phyloP scores from a whole-genome alignment of 192 early-diverging fungal species.

The Jimgerdemannia lactiflua region DNA sequence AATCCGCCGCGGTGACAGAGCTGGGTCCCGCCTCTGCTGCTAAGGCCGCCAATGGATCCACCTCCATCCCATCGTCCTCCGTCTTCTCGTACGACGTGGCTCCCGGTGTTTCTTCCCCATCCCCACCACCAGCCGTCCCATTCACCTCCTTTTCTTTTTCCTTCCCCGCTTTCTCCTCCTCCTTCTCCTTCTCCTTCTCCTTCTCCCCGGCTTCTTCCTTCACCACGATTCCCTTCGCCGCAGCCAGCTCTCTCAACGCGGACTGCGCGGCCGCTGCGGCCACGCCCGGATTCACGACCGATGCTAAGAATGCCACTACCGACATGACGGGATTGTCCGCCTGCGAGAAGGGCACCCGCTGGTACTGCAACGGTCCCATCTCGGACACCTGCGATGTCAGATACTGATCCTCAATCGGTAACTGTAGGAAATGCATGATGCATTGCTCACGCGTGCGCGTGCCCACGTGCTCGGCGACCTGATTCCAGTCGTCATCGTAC shows the following conservation, averaged over 20 bases:
- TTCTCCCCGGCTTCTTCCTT: slow-evolving; percentile 16
- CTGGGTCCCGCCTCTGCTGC: slow-evolving; percentile 18
- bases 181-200: slow-evolving; percentile 16
- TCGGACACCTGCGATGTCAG: slow-evolving; percentile 42
- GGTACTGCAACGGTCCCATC: slow-evolving; percentile 69
- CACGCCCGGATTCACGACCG: slow-evolving; percentile 87
- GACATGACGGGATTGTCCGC: slow-evolving; percentile 95
- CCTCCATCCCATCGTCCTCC: slow-evolving; percentile 14
- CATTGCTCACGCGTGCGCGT: slow-evolving; percentile 91
- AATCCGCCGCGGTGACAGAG: not conserved
- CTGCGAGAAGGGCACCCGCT: slow-evolving; percentile 72
- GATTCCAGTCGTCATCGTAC: slow-evolving; percentile 95
- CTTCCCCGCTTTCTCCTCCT: slow-evolving; percentile 33
- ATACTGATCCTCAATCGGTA: slow-evolving; percentile 93
- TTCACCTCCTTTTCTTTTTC: slow-evolving; percentile 1
- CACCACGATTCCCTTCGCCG: not conserved
- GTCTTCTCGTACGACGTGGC: not conserved
- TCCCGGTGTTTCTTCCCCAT: slow-evolving; percentile 14
- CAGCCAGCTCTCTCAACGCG: slow-evolving; percentile 64
- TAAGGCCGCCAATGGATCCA: not conserved
- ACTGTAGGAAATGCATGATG: slow-evolving; percentile 83
- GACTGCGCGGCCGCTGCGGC: slow-evolving; percentile 85
- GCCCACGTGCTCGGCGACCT: slow-evolving; percentile 91
- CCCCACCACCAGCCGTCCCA: slow-evolving; percentile 4
- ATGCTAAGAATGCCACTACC: slow-evolving; percentile 87